Base-by-base conservation (phyloP, 257 asterid genomes). In the Nicotiana undulata region DNA sequence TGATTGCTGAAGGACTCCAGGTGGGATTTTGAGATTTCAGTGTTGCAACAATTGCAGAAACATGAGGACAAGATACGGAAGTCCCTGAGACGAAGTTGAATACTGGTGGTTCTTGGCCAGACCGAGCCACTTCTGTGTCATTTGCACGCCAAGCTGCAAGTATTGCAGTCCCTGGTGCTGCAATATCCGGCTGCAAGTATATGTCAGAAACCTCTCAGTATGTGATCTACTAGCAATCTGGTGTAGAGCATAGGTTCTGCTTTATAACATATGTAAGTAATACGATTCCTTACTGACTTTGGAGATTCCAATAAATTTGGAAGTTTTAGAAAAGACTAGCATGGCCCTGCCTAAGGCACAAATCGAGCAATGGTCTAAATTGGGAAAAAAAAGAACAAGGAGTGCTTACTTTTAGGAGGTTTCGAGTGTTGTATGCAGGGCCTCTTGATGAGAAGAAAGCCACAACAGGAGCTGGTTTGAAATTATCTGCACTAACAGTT, bases 31-130 rank as follows among this genome's bases (percentile, higher is more conserved):
- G 90, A 77, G 97, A 86, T 83, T 88, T 92, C 52, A 94, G 85
- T 0, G 81, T 17, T n/a, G 97, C 98, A 32, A 90, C 97, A 28
- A 92, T 85, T 0, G 91, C 97, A 0, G 95, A 88, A 40, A 88
- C 93, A 59, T 94, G 97, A 4, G 97, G 95, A 84, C 94, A 91
- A 3, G 98, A 59, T 97, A 92, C 91, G 75, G 98, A 94, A 22
- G 98, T 94, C 37, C 98, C 98, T 0, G 98, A 92, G 63, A 88
- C 80, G 53, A 92, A 63, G 89, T 87, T 46, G 82, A 88, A 94
- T 66, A 58, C 65, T 0, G 89, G 88, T 12, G 85, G 83, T n/a
- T 88, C 84, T 75, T 63, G 82, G 46, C 72, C 85, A 2, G 90
- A 66, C 10, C 85, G 76, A 12, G 83, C 82, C 52, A 64, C 89